Base-by-base conservation (phyloP, 2,329 filamentous ascomycete species). In the Aquanectria penicillioides region DNA sequence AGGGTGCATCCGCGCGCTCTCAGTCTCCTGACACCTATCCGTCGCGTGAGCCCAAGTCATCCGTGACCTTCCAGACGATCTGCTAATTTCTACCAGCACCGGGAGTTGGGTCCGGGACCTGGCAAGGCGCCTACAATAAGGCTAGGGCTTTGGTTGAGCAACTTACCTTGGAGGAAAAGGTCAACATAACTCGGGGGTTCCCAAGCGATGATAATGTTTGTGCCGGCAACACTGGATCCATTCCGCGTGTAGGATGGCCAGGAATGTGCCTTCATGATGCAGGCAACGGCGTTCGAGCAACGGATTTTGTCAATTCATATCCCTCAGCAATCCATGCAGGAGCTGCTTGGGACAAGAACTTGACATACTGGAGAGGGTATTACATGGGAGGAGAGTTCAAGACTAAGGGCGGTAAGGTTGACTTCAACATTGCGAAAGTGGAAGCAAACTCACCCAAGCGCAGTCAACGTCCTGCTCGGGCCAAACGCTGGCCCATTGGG, bases 401-500 rank as follows among this genome's bases (percentile, higher is more conserved):
- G 64, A 77, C 75, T 5, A 86, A 85, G 64, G 83, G 83, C 71
- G 86, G 78, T 65, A 86, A 90, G 63, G 3, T 1, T 4, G 11
- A 2, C 1, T 28, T 9, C 6, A 5, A 13, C 5, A 0, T 0
- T 1, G 7, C 0, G 0, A 6, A 10, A 6, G 10, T 7, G 1
- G 17, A 28, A n/a, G 4, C 51, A 67, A 4, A 69, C 4, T 9
- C 0, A 0, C n/a, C 11, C 3, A 2, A 1, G 3, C n/a, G n/a
- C n/a, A 73, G 82, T 89, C 40, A 90, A 93, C 68, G 81, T 92
- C 26, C 84, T 87, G 37, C 81, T 94, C 9, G 90, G 90, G 0
- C 91, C 91, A 0, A 83, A 84, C 8, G 89, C 92, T 38, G 91
- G 90, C 0, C 85, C 92, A 0, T 70, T 93, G 1, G 91, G 91